Evolutionary conservation across 345 rosid genomes (phyloP).

Genomic region (Streptanthus diversifolius): DNA sequence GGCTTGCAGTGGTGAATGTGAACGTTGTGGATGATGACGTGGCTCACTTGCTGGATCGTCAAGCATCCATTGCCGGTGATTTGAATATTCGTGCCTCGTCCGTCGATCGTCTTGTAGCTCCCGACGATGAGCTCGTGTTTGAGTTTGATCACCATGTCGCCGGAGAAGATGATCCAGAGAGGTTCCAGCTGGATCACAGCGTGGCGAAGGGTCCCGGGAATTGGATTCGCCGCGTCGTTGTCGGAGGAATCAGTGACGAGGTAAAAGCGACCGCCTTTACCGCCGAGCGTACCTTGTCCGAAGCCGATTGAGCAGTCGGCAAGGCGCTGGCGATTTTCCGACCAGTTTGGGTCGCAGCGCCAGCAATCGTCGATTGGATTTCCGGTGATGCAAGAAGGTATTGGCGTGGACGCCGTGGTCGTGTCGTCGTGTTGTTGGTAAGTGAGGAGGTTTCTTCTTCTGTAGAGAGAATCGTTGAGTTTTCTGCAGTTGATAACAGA

Average conservation of each 20-base stretch:
- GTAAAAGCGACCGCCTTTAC: conserved; percentile 75
- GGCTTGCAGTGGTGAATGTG: conserved; percentile 82
- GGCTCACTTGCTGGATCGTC: conserved; percentile 66
- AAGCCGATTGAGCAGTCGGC: conserved; percentile 89
- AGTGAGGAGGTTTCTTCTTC: conserved; percentile 40
- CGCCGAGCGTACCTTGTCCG: conserved; percentile 68
- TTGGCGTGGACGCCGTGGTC: conserved; percentile 7
- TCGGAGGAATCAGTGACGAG: conserved; percentile 92
- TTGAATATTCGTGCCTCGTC: conserved; percentile 61
- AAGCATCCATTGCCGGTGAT: conserved; percentile 84
- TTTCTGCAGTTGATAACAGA: conserved; percentile 33
- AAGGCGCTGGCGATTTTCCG: conserved; percentile 54
- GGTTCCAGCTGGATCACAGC: conserved; percentile 83
- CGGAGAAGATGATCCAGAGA: conserved; percentile 74
- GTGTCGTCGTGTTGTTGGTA: conserved; percentile 30
- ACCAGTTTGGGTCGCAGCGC: conserved; percentile 78
- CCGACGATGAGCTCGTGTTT: conserved; percentile 82
- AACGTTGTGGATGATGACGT: conserved; percentile 84
- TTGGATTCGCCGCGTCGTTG: conserved; percentile 62
- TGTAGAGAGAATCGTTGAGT: conserved; percentile 40
- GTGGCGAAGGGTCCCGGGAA: conserved; percentile 86
- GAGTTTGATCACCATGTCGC: conserved; percentile 68
- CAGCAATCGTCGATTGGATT: conserved; percentile 90
- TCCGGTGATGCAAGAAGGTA: conserved; percentile 52
- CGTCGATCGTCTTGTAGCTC: conserved; percentile 87